Evolutionary conservation across 1,139 yeast genomes (phyloP).

Genomic region (Blastobotrys persicus): DNA sequence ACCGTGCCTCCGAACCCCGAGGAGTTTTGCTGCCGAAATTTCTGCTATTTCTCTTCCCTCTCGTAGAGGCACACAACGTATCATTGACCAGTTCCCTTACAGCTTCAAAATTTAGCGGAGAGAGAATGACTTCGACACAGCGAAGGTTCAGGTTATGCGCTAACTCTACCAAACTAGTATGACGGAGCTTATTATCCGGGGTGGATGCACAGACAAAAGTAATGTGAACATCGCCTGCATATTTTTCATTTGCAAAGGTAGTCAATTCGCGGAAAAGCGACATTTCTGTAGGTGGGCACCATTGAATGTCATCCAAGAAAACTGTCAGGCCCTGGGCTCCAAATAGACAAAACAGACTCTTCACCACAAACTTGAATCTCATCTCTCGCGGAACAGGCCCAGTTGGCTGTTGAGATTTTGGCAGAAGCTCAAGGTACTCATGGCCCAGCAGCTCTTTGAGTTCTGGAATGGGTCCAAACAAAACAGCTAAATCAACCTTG

Average conservation of each 20-base stretch:
- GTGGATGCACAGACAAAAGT: conserved; percentile 33
- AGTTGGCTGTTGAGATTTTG: conserved; percentile 27
- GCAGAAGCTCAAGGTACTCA: conserved; percentile 36
- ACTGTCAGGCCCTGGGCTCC: conserved; percentile 48
- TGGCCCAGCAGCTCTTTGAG: conserved; percentile 47
- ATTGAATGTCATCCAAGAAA: conserved; percentile 51
- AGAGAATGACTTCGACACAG: conserved; percentile 28
- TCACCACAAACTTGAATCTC: conserved; percentile 46
- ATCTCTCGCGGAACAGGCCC: conserved; percentile 41
- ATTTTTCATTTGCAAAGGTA: conserved; percentile 30
- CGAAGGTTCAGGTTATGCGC: conserved; percentile 31
- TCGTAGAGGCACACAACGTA: conserved; percentile 25
- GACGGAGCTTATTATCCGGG: conserved; percentile 23
- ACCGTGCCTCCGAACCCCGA: conserved; percentile 1
- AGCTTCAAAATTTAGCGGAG: conserved; percentile 29
- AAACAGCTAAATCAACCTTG: conserved; percentile 45
- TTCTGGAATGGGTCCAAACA: conserved; percentile 49
- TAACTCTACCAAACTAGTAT: conserved; percentile 23
- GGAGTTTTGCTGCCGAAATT: neutral
- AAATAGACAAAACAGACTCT: conserved; percentile 44
- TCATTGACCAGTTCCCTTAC: conserved; percentile 30
- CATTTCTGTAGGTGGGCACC: conserved; percentile 40
- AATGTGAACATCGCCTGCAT: conserved; percentile 28
- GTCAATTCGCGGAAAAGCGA: conserved; percentile 31
- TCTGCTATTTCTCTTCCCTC: neutral